Evolutionary conservation across 495 filamentous ascomycete species (phyloP).

Genomic region (Achaetomiella virescens): DNA sequence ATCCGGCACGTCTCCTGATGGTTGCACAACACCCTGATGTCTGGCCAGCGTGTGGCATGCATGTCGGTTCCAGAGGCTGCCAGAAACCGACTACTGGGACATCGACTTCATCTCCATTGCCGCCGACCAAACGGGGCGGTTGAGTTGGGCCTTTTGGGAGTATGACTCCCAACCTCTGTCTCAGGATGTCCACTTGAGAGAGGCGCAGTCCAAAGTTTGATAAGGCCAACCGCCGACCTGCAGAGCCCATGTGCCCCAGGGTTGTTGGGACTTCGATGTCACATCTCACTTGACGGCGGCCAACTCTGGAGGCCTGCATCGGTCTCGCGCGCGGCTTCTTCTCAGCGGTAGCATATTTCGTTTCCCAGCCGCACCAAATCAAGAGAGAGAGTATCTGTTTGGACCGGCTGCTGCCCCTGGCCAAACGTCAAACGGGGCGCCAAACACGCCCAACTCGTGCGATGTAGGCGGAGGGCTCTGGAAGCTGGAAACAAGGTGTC

Average conservation of each 20-base stretch:
- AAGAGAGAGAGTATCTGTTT: conserved; percentile 3
- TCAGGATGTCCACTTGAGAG: neutral
- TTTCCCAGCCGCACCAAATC: conserved; percentile 4
- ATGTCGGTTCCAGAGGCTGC: conserved; percentile 1
- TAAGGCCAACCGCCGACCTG: neutral
- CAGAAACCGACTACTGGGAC: neutral
- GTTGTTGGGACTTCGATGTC: neutral
- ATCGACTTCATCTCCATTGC: neutral
- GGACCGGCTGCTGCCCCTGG: conserved; percentile 6
- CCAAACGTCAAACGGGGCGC: conserved; percentile 1
- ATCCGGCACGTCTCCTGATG: conserved; percentile 7
- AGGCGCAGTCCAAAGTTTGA: neutral
- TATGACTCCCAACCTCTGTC: neutral
- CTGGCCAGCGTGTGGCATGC: conserved; percentile 8
- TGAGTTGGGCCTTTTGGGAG: conserved; percentile 1
- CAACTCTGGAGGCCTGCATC: neutral
- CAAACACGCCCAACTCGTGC: conserved; percentile 3
- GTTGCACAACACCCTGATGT: conserved; percentile 1
- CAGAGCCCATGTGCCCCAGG: too few species aligned
- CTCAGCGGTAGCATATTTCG: conserved; percentile 6
- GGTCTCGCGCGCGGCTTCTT: neutral
- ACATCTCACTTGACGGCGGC: neutral
- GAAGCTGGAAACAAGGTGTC: conserved; percentile 1
- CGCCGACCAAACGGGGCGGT: neutral
- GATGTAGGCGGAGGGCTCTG: neutral